Base-by-base conservation (phyloP, 805 yeast species). In the Wickerhamomyces rabaulensis region DNA sequence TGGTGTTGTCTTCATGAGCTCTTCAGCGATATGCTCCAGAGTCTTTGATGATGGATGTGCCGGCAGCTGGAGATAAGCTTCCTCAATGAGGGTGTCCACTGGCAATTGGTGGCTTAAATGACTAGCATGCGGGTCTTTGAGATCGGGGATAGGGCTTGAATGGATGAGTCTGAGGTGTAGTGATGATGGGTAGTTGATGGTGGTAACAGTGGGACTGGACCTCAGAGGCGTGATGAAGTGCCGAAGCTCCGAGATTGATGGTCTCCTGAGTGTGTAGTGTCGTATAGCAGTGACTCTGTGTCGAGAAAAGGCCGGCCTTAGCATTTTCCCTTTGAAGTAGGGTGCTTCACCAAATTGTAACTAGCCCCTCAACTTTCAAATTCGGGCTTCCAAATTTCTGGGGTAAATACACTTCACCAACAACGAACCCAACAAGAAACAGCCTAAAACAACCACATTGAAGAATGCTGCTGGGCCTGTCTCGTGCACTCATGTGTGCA, bases 11-110 rank as follows among this genome's bases (percentile, higher is more conserved):
- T 15, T n/a, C 12, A 20, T 27, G 35, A 45, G 23, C 9, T 17
- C 17, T 39, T 41, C 41, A 16, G 48, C 40, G 10, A 45, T 21
- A 4, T n/a, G 23, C 4, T 40, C 36, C 36, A 45, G 23, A 8
- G 19, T 25, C 9, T 35, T 13, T 19, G 9, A 2, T 16, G 33
- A 23, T 9, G 39, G 25, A 13, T 22, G 37, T 16, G 20, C n/a
- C 7, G 36, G 36, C 10, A 33, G 12, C 16, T 16, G 9, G 5
- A 16, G 19, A 10, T 16, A 33, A 4, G 36, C 16, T 12, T 33
- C 20, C n/a, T 16, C 16, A 9, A 33, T 33, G 20, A 33, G 20
- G 10, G 17, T 16, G 10, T 33, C 12, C 3, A 33, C 10, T 7
- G 36, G 20, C 8, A 16, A 12, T 3, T n/a, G 19, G 9, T 33